phyloP scores from a whole-genome alignment of 805 yeast species.

The Barnettozyma pratensis region DNA sequence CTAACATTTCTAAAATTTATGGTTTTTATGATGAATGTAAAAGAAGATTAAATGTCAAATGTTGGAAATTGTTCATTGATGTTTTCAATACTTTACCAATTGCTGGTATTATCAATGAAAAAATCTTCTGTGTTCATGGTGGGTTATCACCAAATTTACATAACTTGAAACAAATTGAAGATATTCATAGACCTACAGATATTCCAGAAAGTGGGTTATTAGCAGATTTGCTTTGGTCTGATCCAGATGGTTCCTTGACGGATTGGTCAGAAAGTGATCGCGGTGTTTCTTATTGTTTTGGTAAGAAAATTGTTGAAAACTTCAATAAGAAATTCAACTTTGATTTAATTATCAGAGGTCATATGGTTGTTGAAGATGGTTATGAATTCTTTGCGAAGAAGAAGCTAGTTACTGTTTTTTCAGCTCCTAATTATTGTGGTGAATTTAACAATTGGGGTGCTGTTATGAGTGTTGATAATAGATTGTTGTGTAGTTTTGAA shows the following conservation, averaged over 20 bases:
- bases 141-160: conserved; percentile 72
- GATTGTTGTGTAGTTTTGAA: conserved; percentile 88
- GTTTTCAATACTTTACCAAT: conserved; percentile 93
- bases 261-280: conserved; percentile 82
- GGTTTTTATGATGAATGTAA: conserved; percentile 98
- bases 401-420: conserved; percentile 70
- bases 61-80: conserved; percentile 92
- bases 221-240: conserved; percentile 80
- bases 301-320: conserved; percentile 64
- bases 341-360: conserved; percentile 77
- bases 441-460: conserved; percentile 89
- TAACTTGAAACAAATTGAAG: conserved; percentile 61
- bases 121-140: conserved; percentile 87
- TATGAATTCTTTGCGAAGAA: conserved; percentile 76
- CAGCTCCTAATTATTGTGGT: conserved; percentile 72
- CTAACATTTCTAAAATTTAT: conserved; percentile 92
- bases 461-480: conserved; percentile 93
- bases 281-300: conserved; percentile 78
- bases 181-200: conserved; percentile 75
- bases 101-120: conserved; percentile 93
- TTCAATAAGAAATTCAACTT: conserved; percentile 63
- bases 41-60: conserved; percentile 83
- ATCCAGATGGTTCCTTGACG: conserved; percentile 54
- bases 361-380: conserved; percentile 88
- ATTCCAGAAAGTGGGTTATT: conserved; percentile 75